A percentile compares a stretch with the other conserved stretches of the same genome.
Conservation (phyloP, 148 eudicot species). For the Rhododendron ferrugineum region DNA sequence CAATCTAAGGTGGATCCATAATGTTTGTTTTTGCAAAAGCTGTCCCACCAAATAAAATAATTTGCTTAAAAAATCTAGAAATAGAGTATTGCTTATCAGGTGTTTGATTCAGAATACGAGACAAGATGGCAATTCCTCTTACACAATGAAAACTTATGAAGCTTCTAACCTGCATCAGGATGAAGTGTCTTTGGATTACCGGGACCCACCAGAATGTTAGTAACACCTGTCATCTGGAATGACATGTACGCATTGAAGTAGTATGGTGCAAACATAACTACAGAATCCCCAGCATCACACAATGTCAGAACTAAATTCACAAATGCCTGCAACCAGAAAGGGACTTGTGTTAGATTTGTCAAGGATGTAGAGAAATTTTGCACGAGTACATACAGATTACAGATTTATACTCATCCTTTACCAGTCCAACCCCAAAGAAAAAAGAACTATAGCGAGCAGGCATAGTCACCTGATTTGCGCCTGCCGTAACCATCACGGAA, state of each 20-base stretch:
- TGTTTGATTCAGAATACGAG: not conserved
- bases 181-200: constrained; percentile 73
- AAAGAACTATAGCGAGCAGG: not conserved
- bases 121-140: not conserved
- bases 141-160: constrained; percentile 3
- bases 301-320: constrained; percentile 88
- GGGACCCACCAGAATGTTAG: constrained; percentile 86
- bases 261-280: constrained; percentile 98
- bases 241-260: constrained; percentile 99
- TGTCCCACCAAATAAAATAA: not conserved
- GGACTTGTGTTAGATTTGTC: not conserved
- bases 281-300: constrained; percentile 97
- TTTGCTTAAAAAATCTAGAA: not conserved
- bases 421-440: not conserved
- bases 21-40: not conserved
- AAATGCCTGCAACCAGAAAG: constrained; percentile 61
- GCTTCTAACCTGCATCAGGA: constrained; percentile 86
- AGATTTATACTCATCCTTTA: not conserved
- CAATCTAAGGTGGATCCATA: not conserved
- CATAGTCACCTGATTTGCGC: constrained; percentile 85
- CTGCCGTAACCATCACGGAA: constrained; percentile 96
- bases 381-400: not conserved
- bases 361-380: not conserved
- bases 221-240: constrained; percentile 99
- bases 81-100: not conserved